Percentiles rank a stretch among this genome's conserved stretches.
Conservation (phyloP, 176 grass and related monocot species). For the Oryza australiensis region DNA sequence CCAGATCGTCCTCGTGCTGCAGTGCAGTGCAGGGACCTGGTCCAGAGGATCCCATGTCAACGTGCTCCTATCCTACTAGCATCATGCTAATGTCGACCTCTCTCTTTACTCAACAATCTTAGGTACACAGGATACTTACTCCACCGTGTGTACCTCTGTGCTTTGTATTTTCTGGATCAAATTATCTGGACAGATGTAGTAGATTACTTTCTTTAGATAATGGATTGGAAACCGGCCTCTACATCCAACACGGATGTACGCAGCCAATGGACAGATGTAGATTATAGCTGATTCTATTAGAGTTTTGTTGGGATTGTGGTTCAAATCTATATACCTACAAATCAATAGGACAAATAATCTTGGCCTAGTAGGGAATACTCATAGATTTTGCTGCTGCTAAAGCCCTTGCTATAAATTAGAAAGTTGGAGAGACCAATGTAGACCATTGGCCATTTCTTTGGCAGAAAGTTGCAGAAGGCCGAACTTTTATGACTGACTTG, state of each 20-base stretch:
- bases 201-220: too few species aligned
- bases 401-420: neutral
- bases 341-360: neutral
- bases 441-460: neutral
- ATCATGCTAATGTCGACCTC: neutral
- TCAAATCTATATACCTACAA: neutral
- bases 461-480: neutral
- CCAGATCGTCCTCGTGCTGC: neutral
- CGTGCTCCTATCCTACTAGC: neutral
- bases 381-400: neutral
- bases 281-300: neutral
- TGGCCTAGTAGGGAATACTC: neutral
- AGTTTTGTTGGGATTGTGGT: neutral
- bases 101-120: neutral
- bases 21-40: neutral
- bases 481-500: slow-evolving; percentile 9
- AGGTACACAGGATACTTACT: neutral
- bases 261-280: too few species aligned
- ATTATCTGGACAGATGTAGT: neutral
- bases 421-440: neutral
- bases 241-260: too few species aligned
- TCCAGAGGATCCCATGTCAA: slow-evolving; percentile 17
- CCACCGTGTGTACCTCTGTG: neutral
- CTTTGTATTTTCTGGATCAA: neutral
- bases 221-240: too few species aligned